phyloP scores from a whole-genome alignment of 257 asterid genomes.

The Orobanche coerulescens region DNA sequence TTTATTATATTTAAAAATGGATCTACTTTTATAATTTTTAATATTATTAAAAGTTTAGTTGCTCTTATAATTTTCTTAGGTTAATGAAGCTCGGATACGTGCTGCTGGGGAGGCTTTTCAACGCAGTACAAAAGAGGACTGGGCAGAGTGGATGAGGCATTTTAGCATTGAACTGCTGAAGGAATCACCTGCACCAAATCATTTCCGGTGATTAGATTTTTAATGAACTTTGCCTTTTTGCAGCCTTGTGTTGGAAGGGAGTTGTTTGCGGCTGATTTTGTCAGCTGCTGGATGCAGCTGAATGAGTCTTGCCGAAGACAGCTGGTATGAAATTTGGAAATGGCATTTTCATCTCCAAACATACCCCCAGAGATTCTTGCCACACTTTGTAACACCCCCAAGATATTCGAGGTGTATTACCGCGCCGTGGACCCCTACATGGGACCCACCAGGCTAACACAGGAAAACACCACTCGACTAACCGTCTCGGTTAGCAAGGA shows the following conservation, averaged over 20 bases:
- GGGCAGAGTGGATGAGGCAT: no score
- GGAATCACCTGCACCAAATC: no score
- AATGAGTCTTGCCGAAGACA: slow-evolving; percentile 71
- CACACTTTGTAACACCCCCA: slow-evolving; percentile 80
- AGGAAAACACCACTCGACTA: no score
- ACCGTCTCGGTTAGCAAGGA: no score
- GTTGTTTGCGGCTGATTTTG: slow-evolving; percentile 96
- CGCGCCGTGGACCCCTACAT: no score
- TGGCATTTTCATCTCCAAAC: slow-evolving; percentile 93
- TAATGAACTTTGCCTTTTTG: slow-evolving; percentile 27
- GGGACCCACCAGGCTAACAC: no score
- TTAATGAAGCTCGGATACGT: no score
- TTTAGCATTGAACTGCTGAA: no score
- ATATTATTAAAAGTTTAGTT: neutral
- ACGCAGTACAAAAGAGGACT: no score
- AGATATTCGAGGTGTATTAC: no score
- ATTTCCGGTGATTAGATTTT: slow-evolving; percentile 11
- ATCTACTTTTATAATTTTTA: neutral
- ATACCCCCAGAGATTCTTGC: slow-evolving; percentile 97
- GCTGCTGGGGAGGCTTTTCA: no score
- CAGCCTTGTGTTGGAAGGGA: slow-evolving; percentile 98
- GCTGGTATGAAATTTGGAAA: no score
- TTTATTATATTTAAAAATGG: neutral
- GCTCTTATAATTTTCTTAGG: neutral
- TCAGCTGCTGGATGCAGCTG: slow-evolving; percentile 96